Percentiles rank a stretch among this genome's conserved stretches.
Conservation (phyloP, 345 rosid genomes). For the Linum lewisii region DNA sequence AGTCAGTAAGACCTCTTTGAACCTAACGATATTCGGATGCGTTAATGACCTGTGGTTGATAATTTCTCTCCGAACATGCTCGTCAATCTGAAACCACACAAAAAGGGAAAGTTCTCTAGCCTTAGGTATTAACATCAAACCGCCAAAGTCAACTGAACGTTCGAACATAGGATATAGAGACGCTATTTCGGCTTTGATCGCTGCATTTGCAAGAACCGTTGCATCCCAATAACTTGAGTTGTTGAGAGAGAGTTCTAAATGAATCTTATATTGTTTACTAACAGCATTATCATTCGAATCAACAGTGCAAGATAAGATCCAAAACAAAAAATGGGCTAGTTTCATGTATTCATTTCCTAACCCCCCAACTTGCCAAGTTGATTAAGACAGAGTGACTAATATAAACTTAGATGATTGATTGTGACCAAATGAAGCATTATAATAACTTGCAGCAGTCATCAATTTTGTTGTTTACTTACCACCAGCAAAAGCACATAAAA, state of each 20-base stretch:
- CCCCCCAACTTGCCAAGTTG: too few species aligned
- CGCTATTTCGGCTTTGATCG: too few species aligned
- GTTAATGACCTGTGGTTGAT: constrained; percentile 78
- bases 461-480: neutral
- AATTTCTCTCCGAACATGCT: constrained; percentile 90
- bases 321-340: too few species aligned
- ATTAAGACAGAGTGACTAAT: neutral
- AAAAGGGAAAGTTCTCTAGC: neutral
- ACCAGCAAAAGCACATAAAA: neutral
- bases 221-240: too few species aligned
- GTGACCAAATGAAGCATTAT: neutral
- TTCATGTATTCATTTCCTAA: too few species aligned
- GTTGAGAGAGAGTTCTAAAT: too few species aligned
- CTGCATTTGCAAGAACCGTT: too few species aligned
- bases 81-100: constrained; percentile 61
- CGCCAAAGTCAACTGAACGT: neutral
- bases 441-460: neutral
- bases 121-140: neutral
- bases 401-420: neutral
- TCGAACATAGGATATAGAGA: neutral
- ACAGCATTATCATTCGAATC: too few species aligned
- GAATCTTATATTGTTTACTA: too few species aligned
- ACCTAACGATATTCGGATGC: constrained; percentile 86
- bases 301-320: too few species aligned
- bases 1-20: constrained; percentile 86